A percentile compares a stretch with the other conserved stretches of the same genome.
These are phyloP conservation scores for Lichtheimia ornata DNA, from an alignment of 371 early-diverging fungal species.

Conservation along the genomic window DNA sequence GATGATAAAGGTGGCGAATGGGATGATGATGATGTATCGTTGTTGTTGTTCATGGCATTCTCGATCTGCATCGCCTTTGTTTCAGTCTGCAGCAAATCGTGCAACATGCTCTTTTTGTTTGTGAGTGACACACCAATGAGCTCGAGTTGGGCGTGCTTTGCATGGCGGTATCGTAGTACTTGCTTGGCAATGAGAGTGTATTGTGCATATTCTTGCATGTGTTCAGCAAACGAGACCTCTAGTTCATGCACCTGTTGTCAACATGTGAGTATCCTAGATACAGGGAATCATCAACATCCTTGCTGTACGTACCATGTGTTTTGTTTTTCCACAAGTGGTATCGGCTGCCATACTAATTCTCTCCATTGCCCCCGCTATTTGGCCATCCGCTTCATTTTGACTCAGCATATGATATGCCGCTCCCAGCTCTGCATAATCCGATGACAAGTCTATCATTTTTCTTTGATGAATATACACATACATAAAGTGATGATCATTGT, in stretches of 20 bases:
- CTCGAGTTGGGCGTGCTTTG: constrained; percentile 85
- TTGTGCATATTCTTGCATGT: constrained; percentile 85
- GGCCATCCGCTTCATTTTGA: constrained; percentile 62
- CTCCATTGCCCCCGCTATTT: constrained; percentile 76
- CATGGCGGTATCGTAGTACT: constrained; percentile 76
- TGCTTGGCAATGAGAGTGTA: constrained; percentile 74
- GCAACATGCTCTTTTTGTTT: constrained; percentile 62
- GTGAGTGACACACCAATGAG: constrained; percentile 68
- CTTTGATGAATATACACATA: neutral
- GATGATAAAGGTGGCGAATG: neutral
- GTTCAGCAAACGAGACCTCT: constrained; percentile 76
- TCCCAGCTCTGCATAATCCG: constrained; percentile 83
- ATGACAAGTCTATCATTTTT: constrained; percentile 43
- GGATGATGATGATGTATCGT: neutral
- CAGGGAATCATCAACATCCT: neutral
- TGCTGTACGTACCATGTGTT: constrained; percentile 52
- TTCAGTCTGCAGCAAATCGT: constrained; percentile 73
- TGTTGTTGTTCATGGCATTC: constrained; percentile 50
- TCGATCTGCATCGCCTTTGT: constrained; percentile 28
- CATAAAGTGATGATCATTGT: neutral
- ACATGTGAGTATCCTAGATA: neutral
- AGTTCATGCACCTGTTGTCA: constrained; percentile 46
- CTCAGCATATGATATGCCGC: constrained; percentile 88
- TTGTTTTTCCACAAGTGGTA: constrained; percentile 69
- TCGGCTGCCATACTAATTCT: constrained; percentile 83